Percentiles rank a stretch among this genome's conserved stretches.
Conservation (phyloP, 192 early-diverging fungal genomes). For the Entomortierella beljakovae region DNA sequence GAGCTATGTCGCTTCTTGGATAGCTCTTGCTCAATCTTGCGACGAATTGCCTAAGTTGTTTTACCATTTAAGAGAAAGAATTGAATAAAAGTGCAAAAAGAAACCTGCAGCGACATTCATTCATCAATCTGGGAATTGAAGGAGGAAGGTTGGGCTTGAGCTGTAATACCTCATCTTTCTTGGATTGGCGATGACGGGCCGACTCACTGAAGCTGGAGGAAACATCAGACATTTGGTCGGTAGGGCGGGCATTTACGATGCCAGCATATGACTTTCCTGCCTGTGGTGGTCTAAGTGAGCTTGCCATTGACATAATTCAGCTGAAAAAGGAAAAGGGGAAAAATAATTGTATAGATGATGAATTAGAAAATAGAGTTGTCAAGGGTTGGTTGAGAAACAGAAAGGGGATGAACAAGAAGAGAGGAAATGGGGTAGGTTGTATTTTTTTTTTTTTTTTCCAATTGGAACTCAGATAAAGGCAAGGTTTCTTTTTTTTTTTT, state of each 20-base stretch:
- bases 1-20: slow-evolving; percentile 67
- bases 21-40: slow-evolving; percentile 79
- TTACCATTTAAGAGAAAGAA: background rate
- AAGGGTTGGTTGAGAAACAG: background rate
- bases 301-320: slow-evolving; percentile 51
- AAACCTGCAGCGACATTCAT: background rate
- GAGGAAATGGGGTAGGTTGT: background rate
- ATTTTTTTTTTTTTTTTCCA: slow-evolving; percentile 9
- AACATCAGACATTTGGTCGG: slow-evolving; percentile 56
- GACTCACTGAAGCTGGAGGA: slow-evolving; percentile 55
- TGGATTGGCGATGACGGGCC: slow-evolving; percentile 55
- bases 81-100: background rate
- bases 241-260: slow-evolving; percentile 39
- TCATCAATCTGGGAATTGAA: background rate
- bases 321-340: background rate
- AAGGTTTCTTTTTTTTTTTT: slow-evolving; percentile 20
- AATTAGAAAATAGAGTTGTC: background rate
- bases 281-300: slow-evolving; percentile 53
- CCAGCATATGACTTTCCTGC: slow-evolving; percentile 45
- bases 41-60: slow-evolving; percentile 65
- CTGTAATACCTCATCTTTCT: slow-evolving; percentile 61
- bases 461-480: slow-evolving; percentile 14
- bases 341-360: background rate
- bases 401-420: slow-evolving; percentile 1
- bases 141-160: background rate